A percentile compares a stretch with the other conserved stretches of the same genome.
These are phyloP conservation scores for Acacia acuminata DNA, from an alignment of 306 rosid species.

Conservation along the genomic window DNA sequence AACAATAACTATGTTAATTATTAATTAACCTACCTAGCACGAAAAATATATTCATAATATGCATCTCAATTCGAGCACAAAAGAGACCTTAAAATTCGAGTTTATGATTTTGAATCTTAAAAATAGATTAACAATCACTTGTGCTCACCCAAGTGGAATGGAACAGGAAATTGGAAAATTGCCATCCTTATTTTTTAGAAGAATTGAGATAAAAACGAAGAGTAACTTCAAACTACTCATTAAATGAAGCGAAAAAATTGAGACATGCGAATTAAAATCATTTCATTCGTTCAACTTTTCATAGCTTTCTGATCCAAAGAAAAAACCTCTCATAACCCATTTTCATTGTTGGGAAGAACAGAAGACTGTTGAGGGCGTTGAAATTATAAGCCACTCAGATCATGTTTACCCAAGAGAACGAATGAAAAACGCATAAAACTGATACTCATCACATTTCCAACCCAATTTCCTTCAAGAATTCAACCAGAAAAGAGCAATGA, in stretches of 20 bases:
- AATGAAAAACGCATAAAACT: background rate
- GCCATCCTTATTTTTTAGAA: background rate
- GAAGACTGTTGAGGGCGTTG: background rate
- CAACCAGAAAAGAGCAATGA: background rate
- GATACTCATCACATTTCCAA: background rate
- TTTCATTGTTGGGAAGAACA: background rate
- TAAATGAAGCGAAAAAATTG: too few relatives aligned
- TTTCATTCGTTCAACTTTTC: conserved; percentile 5
- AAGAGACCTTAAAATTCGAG: background rate
- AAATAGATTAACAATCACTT: background rate
- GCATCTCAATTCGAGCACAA: background rate
- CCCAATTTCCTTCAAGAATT: background rate
- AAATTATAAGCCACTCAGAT: background rate
- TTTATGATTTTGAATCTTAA: background rate
- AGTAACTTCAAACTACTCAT: too few relatives aligned
- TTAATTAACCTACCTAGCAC: background rate
- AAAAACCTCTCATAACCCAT: background rate
- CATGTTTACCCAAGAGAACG: background rate
- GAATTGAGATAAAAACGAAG: background rate
- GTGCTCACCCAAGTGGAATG: conserved; percentile 5
- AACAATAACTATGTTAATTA: background rate
- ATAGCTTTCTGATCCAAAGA: background rate
- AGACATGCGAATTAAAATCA: background rate
- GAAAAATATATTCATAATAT: background rate
- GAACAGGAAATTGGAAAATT: background rate